Base-by-base conservation (phyloP, 495 filamentous ascomycete genomes). In the Podospora pseudopauciseta region DNA sequence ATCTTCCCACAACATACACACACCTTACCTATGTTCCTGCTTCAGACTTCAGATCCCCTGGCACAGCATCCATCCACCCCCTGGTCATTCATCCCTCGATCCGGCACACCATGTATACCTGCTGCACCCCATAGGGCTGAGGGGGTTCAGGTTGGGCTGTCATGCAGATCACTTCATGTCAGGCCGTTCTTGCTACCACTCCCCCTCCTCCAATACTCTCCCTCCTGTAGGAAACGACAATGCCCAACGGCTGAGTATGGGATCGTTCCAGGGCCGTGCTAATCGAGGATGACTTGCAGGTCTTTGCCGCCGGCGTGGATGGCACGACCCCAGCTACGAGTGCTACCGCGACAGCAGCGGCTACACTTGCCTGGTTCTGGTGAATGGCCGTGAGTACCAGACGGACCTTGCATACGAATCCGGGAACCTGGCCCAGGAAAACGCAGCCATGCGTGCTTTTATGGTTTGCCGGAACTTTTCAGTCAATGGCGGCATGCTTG, bases 401-500 rank as follows among this genome's bases (percentile, higher is more conserved):
- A 96, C 93, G 54, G 93, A 97, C 77, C 84, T 87, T n/a, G 85
- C 88, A 72, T 93, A 92, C 82, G 88, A 89, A 75, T 90, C 87
- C 68, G 90, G 94, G 70, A 83, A 85, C 64, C 84, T 97, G 72
- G 95, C 95, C 63, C 90, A 92, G 74, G 94, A 99, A 81, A 94
- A 93, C 75, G 95, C 95, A 64, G 95, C 95, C 68, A 97, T 95
- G 89, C 90, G 92, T 69, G 95, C 95, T 68, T 99, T 97, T 80
- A 91, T 97, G 83, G 94, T 98, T 68, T 99, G 95, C 84, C 91
- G 94, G 77, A 97, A 97, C 82, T 97, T 99, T 83, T 97, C 94
- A 68, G 90, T 97, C 77, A 98, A 97, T 79, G 95, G 96, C 73
- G 94, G 94, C 80, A 96, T 94, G 92, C 87, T 77, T 81, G 92